Evolutionary conservation across 768 basidiomycete genomes (phyloP).

Genomic region (Podaxis sp.): DNA sequence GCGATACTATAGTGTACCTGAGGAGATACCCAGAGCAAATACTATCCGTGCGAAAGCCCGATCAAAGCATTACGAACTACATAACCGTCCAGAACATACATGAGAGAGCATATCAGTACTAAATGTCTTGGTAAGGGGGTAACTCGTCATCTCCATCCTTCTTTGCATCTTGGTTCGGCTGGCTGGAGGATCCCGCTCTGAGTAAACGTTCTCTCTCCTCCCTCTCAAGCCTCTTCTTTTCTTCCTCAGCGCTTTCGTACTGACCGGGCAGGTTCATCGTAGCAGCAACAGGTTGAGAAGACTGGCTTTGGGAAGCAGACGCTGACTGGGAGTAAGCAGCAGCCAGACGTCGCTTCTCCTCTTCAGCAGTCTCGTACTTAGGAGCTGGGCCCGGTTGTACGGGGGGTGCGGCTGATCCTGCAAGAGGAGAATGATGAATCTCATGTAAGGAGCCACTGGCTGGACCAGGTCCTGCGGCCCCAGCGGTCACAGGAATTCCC

Average conservation of each 20-base stretch:
- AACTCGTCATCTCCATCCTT: conserved; percentile 41
- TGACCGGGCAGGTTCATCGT: background rate
- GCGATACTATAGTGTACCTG: conserved; percentile 3
- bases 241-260: conserved; percentile 38
- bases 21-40: background rate
- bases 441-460: conserved; percentile 62
- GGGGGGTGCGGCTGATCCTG: conserved; percentile 31
- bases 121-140: conserved; percentile 46
- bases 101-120: background rate
- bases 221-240: conserved; percentile 54
- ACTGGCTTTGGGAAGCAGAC: conserved; percentile 22
- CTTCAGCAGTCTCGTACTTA: conserved; percentile 52
- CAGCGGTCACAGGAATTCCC: conserved; percentile 65
- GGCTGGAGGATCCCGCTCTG: conserved; percentile 19
- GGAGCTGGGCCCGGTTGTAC: conserved; percentile 23
- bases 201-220: conserved; percentile 63
- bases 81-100: background rate
- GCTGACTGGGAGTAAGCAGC: conserved; percentile 33
- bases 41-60: background rate
- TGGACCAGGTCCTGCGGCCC: conserved; percentile 60
- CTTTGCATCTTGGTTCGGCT: conserved; percentile 23
- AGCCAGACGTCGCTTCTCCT: conserved; percentile 63
- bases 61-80: background rate
- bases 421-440: conserved; percentile 36
- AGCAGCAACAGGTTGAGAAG: conserved; percentile 9